Evolutionary conservation across 2,329 filamentous ascomycete genomes (phyloP), one percentile per base, ranked within the genome.

Genomic region (Aspergillus fumigatus): DNA sequence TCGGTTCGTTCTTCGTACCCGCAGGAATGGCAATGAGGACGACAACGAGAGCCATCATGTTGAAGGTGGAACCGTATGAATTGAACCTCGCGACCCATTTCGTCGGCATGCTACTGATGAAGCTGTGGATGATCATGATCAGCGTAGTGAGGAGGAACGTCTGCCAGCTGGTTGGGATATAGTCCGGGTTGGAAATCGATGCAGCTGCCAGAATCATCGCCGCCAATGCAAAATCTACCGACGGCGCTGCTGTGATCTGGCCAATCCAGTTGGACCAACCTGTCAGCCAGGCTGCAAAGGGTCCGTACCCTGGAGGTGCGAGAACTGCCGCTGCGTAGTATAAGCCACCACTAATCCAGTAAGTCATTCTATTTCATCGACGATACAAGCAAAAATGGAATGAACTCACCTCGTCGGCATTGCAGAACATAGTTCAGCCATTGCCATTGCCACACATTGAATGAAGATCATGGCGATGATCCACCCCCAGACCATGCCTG

Each of bases 401-500:
- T 27, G 11, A 9, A 27, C 54, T 17, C 68, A 80, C 70, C 81
- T 84, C 1, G 87, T 89, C 3, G 87, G 87, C 87, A 90, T 89
- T 48, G 84, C 85, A 2, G 84, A 87, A 65, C 87, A 89, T 19
- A 90, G 75, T 71, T 90, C 88, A 1, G 88, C 88, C 83, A 86
- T 86, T 21, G 81, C 82, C 73, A 84, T 80, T 8, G 88, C 87
- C 55, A 90, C 83, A 70, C 83, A 85, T 67, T 89, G 83, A 41
- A 90, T 88, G 43, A 89, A 89, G 4, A 86, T 63, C 82, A 89
- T 88, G 50, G 86, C 86, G 48, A 90, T 78, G 27, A 90, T 73
- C 88, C 88, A 91, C 4, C 88, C 88, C 88, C 88, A 90, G 2
- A 85, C 86, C 85, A 89, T 88, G 25, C 85, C 85, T 57, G 78